phyloP scores from a whole-genome alignment of 2,329 filamentous ascomycete genomes.

The Saccharata proteae region DNA sequence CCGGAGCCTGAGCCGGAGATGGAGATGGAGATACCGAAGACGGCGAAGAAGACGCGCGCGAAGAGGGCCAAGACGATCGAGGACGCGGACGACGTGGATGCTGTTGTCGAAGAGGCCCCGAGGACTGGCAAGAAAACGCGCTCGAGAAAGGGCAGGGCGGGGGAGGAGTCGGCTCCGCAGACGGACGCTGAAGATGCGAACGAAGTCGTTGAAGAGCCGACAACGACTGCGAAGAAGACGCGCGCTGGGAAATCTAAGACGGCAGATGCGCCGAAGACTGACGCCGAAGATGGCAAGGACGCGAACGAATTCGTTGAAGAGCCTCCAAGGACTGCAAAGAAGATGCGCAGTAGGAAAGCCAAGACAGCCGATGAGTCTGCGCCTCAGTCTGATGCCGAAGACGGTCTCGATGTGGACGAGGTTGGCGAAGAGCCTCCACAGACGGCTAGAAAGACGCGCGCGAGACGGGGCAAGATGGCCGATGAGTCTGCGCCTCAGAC shows the following conservation, averaged over 20 bases:
- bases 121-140: constrained; percentile 2
- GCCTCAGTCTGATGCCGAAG: too few species aligned
- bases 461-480: constrained; percentile 8
- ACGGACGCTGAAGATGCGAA: too few species aligned
- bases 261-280: too few species aligned
- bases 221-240: too few species aligned
- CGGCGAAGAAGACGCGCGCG: neutral
- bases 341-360: too few species aligned
- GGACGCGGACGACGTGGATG: neutral
- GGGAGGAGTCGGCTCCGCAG: constrained; percentile 1
- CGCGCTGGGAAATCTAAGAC: too few species aligned
- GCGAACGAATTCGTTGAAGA: too few species aligned
- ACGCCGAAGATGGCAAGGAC: too few species aligned
- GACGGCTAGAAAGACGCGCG: constrained; percentile 4
- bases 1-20: neutral
- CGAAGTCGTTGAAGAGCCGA: too few species aligned
- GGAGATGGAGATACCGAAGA: constrained; percentile 11
- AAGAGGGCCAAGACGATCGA: neutral
- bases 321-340: too few species aligned
- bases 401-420: constrained; percentile 17
- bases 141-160: constrained; percentile 2
- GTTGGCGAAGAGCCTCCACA: constrained; percentile 14
- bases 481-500: constrained; percentile 15
- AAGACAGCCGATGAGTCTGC: too few species aligned
- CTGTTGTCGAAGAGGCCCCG: neutral